Conservation (phyloP, 176 grass and related monocot species). For the Coix lacrymajobi region DNA sequence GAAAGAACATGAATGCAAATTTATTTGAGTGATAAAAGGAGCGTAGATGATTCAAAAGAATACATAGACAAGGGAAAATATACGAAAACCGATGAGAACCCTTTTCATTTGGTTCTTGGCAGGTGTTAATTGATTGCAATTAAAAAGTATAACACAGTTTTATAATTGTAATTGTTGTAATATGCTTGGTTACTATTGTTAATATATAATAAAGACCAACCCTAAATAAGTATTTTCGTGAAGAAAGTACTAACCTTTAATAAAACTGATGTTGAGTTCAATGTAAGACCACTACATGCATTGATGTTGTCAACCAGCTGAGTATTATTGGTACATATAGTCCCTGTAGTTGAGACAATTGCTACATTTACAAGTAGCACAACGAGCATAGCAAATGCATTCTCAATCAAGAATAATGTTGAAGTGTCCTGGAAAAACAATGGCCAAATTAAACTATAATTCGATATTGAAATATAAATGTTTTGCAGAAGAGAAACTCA, state of each 20-base stretch:
- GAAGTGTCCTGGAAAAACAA: conserved; percentile 47
- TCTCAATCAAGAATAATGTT: conserved; percentile 64
- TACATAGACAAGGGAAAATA: background rate
- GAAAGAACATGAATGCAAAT: background rate
- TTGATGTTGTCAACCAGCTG: conserved; percentile 12
- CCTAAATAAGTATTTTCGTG: background rate
- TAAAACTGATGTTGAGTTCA: conserved; percentile 51
- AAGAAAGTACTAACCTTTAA: conserved; percentile 47
- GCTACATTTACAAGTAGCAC: conserved; percentile 73
- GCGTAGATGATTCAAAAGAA: background rate
- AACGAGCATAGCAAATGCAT: conserved; percentile 56
- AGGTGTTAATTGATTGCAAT: background rate
- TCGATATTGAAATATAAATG: background rate
- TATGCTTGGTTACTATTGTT: background rate
- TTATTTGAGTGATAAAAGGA: background rate
- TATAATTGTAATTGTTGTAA: background rate
- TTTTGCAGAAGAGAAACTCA: background rate
- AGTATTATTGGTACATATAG: conserved; percentile 42
- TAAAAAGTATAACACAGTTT: background rate
- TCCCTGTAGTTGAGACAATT: conserved; percentile 52
- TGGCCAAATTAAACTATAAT: background rate
- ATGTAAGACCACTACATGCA: conserved; percentile 41
- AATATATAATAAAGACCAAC: background rate
- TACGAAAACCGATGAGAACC: background rate
- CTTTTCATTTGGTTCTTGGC: background rate